Conservation (phyloP, 1,284 basidiomycete species). For the Tilletia horrida region DNA sequence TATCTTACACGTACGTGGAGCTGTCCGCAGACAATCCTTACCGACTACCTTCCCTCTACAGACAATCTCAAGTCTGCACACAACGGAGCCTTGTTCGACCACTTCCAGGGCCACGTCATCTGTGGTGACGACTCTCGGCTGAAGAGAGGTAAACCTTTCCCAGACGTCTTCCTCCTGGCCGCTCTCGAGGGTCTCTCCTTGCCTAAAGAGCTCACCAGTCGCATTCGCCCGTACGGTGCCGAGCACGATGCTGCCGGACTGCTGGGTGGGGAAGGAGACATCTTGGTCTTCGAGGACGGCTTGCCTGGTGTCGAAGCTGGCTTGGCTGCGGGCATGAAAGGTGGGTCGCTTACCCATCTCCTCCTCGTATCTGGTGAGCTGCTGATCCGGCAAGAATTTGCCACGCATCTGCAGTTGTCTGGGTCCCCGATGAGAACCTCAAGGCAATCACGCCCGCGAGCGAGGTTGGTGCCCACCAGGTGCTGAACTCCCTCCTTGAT, state of each 20-base stretch:
- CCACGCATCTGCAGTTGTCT: conserved; percentile 36
- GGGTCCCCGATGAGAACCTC: conserved; percentile 50
- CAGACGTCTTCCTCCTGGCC: conserved; percentile 54
- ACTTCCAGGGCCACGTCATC: conserved; percentile 42
- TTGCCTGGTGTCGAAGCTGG: conserved; percentile 49
- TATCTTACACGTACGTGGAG: not conserved
- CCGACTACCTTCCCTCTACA: not conserved
- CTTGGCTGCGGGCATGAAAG: conserved; percentile 50
- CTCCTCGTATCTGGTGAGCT: not conserved
- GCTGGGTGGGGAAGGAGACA: conserved; percentile 39
- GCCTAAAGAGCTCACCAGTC: not conserved
- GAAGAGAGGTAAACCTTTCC: conserved; percentile 50
- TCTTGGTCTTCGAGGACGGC: conserved; percentile 55
- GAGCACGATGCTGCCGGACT: conserved; percentile 33
- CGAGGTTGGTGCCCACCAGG: conserved; percentile 43
- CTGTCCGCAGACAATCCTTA: not conserved
- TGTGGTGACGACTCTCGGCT: conserved; percentile 51
- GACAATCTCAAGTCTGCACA: conserved; percentile 46
- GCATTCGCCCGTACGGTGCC: not conserved
- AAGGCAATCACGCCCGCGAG: conserved; percentile 19
- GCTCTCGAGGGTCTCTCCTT: conserved; percentile 44
- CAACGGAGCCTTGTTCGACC: conserved; percentile 42
- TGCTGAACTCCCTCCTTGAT: conserved; percentile 45
- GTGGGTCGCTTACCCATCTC: conserved; percentile 25
- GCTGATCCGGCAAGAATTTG: not conserved